Conservation (phyloP, 2,329 filamentous ascomycete genomes). For the Pyricularia sp. region DNA sequence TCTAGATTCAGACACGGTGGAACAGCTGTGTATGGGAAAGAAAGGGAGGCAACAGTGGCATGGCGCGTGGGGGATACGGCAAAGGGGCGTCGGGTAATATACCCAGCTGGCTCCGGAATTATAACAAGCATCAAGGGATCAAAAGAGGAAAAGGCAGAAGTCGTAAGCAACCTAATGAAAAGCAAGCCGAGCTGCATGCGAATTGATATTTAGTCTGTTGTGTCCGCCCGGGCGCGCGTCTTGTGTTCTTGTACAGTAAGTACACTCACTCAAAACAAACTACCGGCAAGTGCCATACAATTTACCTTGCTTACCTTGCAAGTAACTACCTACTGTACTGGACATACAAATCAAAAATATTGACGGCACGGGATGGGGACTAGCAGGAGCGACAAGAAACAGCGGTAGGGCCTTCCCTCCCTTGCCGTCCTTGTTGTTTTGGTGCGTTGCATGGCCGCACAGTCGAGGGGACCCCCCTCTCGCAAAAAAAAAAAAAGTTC, state of each 20-base stretch:
- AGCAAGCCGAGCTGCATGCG: not conserved
- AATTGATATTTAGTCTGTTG: not conserved
- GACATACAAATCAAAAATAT: not conserved
- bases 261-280: not conserved
- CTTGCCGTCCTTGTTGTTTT: not conserved
- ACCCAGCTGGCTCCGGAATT: not conserved
- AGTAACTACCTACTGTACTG: not conserved
- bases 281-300: not conserved
- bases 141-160: not conserved
- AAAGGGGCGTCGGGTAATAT: not conserved
- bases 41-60: not conserved
- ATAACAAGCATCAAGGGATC: not conserved
- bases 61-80: not conserved
- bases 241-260: not conserved
- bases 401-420: not conserved
- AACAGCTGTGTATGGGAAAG: not conserved
- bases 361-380: not conserved
- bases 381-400: not conserved
- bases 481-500: not conserved
- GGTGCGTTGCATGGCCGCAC: not conserved
- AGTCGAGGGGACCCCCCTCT: not conserved
- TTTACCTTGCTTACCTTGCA: not conserved
- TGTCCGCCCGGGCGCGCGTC: not conserved
- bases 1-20: not conserved
- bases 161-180: not conserved